phyloP scores from a whole-genome alignment of 2,329 filamentous ascomycete genomes.

The Hypoxylon sp. region DNA sequence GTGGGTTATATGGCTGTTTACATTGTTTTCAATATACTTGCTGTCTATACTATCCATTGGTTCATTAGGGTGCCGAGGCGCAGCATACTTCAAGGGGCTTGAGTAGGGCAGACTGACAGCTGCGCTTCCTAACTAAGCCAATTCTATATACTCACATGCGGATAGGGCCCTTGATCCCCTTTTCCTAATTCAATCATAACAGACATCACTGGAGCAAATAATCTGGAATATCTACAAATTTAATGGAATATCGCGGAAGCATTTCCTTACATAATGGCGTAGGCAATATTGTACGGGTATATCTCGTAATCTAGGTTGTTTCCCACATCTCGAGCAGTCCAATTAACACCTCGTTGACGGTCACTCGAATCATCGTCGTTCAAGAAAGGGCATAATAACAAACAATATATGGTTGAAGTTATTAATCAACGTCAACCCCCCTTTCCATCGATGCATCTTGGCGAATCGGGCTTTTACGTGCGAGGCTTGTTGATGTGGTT shows the following conservation, averaged over 20 bases:
- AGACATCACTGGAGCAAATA: too few relatives aligned
- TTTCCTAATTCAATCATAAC: too few relatives aligned
- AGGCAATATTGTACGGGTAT: too few relatives aligned
- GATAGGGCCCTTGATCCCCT: too few relatives aligned
- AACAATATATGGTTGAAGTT: background rate
- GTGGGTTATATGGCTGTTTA: conserved; percentile 7
- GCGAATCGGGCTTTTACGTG: background rate
- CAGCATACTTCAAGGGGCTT: background rate
- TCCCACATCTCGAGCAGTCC: too few relatives aligned
- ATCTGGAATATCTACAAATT: too few relatives aligned
- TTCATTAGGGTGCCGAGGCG: conserved; percentile 4
- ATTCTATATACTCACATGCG: too few relatives aligned
- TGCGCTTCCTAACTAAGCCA: too few relatives aligned
- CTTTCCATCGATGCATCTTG: background rate
- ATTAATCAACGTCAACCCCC: background rate
- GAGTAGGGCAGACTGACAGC: background rate
- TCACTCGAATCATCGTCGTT: background rate
- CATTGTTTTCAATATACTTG: conserved; percentile 15
- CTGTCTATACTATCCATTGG: conserved; percentile 11
- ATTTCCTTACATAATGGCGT: too few relatives aligned
- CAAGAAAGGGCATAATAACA: background rate
- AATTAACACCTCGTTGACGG: too few relatives aligned
- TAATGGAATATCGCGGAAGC: too few relatives aligned
- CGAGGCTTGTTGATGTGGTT: background rate
- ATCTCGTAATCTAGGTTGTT: too few relatives aligned